Percentiles rank a stretch among this genome's conserved stretches.
These are phyloP conservation scores for Elaeagnus macrophylla DNA, from an alignment of 306 rosid genomes.

Conservation along the genomic window DNA sequence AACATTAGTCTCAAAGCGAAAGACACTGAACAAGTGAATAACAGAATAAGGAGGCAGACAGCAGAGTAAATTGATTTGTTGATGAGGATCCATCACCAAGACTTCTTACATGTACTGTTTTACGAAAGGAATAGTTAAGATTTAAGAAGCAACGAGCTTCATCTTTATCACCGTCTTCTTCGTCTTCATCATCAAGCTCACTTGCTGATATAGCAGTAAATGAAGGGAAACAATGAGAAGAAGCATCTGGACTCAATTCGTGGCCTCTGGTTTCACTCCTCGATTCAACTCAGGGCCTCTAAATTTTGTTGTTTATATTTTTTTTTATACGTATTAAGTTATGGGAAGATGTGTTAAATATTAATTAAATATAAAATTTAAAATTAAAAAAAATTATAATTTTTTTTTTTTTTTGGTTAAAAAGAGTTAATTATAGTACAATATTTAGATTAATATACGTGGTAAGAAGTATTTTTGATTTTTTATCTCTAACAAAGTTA, in stretches of 20 bases:
- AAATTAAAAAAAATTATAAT: no score
- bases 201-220: slow-evolving; percentile 52
- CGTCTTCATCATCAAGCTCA: slow-evolving; percentile 71
- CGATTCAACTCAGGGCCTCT: no score
- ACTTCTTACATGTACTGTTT: slow-evolving; percentile 90
- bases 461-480: no score
- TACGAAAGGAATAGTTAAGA: slow-evolving; percentile 89
- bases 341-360: no score
- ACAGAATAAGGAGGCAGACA: slow-evolving; percentile 32
- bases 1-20: slow-evolving; percentile 53
- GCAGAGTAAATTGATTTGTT: slow-evolving; percentile 75
- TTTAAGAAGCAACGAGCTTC: slow-evolving; percentile 94
- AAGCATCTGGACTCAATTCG: slow-evolving; percentile 14
- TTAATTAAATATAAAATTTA: no score
- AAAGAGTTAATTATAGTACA: no score
- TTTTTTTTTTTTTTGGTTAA: no score
- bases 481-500: no score
- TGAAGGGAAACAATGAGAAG: slow-evolving; percentile 40
- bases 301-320: no score
- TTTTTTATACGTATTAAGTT: no score
- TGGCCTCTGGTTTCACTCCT: no score
- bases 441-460: no score
- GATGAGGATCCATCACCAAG: slow-evolving; percentile 98
- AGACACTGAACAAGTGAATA: slow-evolving; percentile 31
- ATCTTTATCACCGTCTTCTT: slow-evolving; percentile 65